Evolutionary conservation across 2,329 filamentous ascomycete species (phyloP).

Genomic region (Chrysoporthe austroafricana): DNA sequence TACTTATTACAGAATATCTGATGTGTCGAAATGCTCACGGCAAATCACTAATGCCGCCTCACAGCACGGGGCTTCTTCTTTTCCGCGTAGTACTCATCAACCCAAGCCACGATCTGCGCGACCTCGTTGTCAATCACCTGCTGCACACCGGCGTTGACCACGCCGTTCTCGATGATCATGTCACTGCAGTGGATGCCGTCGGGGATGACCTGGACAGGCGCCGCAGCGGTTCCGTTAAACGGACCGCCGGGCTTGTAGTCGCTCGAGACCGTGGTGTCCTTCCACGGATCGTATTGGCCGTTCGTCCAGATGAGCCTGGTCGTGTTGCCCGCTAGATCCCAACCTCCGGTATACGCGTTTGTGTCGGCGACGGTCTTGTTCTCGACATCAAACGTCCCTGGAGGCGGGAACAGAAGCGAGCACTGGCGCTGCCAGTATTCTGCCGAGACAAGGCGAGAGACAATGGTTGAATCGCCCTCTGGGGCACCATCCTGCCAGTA

Average conservation of each 20-base stretch:
- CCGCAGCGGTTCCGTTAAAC: slow-evolving; percentile 37
- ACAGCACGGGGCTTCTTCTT: slow-evolving; percentile 31
- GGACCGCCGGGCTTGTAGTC: slow-evolving; percentile 44
- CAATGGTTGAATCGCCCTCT: slow-evolving; percentile 42
- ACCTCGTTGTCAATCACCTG: slow-evolving; percentile 55
- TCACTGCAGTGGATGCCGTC: slow-evolving; percentile 47
- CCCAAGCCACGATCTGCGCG: slow-evolving; percentile 57
- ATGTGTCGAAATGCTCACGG: not conserved
- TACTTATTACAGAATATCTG: not conserved
- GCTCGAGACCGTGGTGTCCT: slow-evolving; percentile 43
- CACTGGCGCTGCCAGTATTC: slow-evolving; percentile 48
- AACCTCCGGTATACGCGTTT: slow-evolving; percentile 46
- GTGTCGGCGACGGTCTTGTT: slow-evolving; percentile 39
- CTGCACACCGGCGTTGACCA: slow-evolving; percentile 53
- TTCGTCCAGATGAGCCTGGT: slow-evolving; percentile 46
- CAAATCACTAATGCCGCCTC: not conserved
- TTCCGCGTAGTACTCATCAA: slow-evolving; percentile 51
- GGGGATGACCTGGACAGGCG: slow-evolving; percentile 40
- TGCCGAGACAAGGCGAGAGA: slow-evolving; percentile 43
- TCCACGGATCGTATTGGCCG: slow-evolving; percentile 47
- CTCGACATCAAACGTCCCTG: slow-evolving; percentile 42
- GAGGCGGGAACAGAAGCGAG: slow-evolving; percentile 46
- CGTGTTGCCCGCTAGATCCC: slow-evolving; percentile 43
- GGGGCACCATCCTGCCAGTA: slow-evolving; percentile 53
- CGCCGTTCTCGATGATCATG: slow-evolving; percentile 49